phyloP scores from a whole-genome alignment of 2,329 filamentous ascomycete species.

The Nemania sp. region DNA sequence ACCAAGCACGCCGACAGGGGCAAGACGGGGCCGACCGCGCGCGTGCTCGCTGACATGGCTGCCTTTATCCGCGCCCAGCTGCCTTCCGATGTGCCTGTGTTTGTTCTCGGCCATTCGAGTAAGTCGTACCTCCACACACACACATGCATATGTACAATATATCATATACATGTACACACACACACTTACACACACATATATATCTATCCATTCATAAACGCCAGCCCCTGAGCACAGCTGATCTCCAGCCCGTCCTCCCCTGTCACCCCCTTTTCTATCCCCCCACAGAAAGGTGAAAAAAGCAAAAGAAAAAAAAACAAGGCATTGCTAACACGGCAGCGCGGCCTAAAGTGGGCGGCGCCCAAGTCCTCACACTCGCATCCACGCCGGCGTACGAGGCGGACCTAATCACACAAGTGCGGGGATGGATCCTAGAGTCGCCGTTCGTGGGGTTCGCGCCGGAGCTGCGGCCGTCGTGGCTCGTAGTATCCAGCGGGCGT shows the following conservation, averaged over 20 bases:
- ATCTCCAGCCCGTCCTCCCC: too few relatives aligned
- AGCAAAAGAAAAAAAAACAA: too few relatives aligned
- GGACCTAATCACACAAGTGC: conserved; percentile 62
- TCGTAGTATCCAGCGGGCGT: conserved; percentile 68
- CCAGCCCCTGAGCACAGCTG: too few relatives aligned
- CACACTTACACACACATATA: too few relatives aligned
- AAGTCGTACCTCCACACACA: background rate
- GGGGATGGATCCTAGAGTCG: conserved; percentile 75
- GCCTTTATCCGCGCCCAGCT: conserved; percentile 68
- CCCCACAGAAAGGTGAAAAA: too few relatives aligned
- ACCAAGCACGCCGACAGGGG: conserved; percentile 65
- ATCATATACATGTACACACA: too few relatives aligned
- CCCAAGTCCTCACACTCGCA: conserved; percentile 67
- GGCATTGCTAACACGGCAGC: too few relatives aligned
- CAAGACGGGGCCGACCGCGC: conserved; percentile 71
- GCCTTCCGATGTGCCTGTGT: conserved; percentile 61
- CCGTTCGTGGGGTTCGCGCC: conserved; percentile 77
- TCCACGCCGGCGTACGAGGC: conserved; percentile 51
- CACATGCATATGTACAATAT: background rate
- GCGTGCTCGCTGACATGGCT: conserved; percentile 77
- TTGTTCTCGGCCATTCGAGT: conserved; percentile 83
- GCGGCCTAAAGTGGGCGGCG: conserved; percentile 68
- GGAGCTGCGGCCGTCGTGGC: conserved; percentile 61
- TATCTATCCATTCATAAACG: too few relatives aligned
- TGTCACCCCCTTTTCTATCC: too few relatives aligned